Evolutionary conservation across 225 moss, liverwort and hornwort species (phyloP).

Genomic region (Polytrichum formosum): DNA sequence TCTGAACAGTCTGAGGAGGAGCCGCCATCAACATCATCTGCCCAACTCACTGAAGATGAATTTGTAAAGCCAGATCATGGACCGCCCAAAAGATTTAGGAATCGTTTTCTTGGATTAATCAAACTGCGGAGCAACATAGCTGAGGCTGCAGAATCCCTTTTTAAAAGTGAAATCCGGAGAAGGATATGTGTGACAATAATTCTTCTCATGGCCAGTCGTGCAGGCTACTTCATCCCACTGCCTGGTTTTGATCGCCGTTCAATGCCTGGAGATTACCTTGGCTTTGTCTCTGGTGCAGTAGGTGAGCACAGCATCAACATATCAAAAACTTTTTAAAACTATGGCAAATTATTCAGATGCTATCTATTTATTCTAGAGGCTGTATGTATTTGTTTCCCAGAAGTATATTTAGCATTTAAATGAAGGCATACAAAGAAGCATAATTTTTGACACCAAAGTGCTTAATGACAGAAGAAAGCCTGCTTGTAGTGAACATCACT

Average conservation of each 20-base stretch:
- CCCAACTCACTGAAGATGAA: constrained; percentile 8
- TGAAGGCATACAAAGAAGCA: too few species aligned
- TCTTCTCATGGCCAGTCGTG: constrained; percentile 94
- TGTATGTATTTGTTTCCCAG: too few species aligned
- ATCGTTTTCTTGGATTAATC: constrained; percentile 71
- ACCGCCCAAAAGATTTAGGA: constrained; percentile 40
- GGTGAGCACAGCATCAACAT: constrained; percentile 32
- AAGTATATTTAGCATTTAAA: too few species aligned
- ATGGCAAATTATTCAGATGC: too few species aligned
- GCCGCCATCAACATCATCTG: constrained; percentile 9
- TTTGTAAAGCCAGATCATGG: constrained; percentile 7
- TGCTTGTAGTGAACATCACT: too few species aligned
- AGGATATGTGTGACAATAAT: constrained; percentile 86
- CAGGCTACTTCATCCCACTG: constrained; percentile 91
- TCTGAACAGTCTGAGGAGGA: not conserved
- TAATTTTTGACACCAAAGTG: too few species aligned
- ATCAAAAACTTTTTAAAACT: too few species aligned
- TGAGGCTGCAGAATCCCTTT: constrained; percentile 81
- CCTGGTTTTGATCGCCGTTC: constrained; percentile 96
- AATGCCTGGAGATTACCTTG: constrained; percentile 76
- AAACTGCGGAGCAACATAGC: constrained; percentile 72
- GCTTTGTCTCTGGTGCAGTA: constrained; percentile 93
- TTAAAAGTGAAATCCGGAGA: constrained; percentile 94
- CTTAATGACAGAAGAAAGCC: too few species aligned
- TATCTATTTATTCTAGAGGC: too few species aligned